phyloP scores from a whole-genome alignment of 192 early-diverging fungal genomes.

The Podila epicladia region DNA sequence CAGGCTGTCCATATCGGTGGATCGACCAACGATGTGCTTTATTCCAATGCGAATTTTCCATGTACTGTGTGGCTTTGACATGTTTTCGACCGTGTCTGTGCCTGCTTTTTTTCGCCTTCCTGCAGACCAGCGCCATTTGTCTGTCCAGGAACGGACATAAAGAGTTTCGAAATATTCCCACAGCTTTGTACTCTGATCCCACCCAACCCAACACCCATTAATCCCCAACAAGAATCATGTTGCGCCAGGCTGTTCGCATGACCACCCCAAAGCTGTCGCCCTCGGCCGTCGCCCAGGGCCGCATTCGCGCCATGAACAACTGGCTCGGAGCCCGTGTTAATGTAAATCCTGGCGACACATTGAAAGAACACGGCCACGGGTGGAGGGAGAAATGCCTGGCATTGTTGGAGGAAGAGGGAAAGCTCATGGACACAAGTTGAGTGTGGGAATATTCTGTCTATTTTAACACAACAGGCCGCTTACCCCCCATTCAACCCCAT shows the following conservation, averaged over 20 bases:
- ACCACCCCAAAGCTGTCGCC: conserved; percentile 34
- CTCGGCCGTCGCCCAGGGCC: conserved; percentile 32
- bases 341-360: conserved; percentile 12
- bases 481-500: background rate
- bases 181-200: conserved; percentile 4
- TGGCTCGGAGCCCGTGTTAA: conserved; percentile 42
- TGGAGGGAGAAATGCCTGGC: background rate
- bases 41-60: no score
- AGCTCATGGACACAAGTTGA: background rate
- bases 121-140: no score
- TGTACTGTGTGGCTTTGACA: no score
- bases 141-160: no score
- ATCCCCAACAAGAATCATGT: conserved; percentile 14
- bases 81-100: no score
- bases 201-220: background rate
- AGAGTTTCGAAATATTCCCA: background rate
- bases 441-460: no score
- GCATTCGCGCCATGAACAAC: conserved; percentile 43
- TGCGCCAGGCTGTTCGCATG: conserved; percentile 46
- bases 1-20: no score
- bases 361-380: background rate
- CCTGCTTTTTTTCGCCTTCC: no score
- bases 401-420: background rate
- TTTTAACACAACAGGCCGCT: background rate
- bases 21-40: no score